A percentile compares a stretch with the other conserved stretches of the same genome.
Evolutionary conservation across 1,284 basidiomycete species (phyloP).

Genomic region (Mycena sp.): DNA sequence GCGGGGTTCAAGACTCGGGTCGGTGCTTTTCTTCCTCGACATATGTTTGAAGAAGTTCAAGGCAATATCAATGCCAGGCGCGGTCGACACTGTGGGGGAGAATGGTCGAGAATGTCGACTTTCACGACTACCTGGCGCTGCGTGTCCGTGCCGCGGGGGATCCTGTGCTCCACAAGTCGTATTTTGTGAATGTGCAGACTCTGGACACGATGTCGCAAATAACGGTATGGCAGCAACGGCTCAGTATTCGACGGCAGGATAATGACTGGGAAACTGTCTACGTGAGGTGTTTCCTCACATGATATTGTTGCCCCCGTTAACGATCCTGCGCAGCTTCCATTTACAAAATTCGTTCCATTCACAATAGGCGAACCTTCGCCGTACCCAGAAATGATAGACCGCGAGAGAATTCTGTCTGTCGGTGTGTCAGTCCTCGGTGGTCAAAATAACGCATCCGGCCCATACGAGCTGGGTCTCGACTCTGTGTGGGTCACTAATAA

Average conservation of each 20-base stretch:
- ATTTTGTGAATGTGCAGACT: slow-evolving; percentile 92
- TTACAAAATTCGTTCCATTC: slow-evolving; percentile 84
- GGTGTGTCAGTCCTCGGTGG: slow-evolving; percentile 88
- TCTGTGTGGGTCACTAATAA: slow-evolving; percentile 71
- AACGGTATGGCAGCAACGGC: slow-evolving; percentile 85
- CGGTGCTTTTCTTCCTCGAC: slow-evolving; percentile 33
- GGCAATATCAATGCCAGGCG: slow-evolving; percentile 46
- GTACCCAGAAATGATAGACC: slow-evolving; percentile 77
- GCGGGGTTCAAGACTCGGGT: slow-evolving; percentile 88
- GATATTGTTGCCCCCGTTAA: too few relatives aligned
- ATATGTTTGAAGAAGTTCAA: neutral
- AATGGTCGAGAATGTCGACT: slow-evolving; percentile 81
- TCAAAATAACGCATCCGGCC: slow-evolving; percentile 73
- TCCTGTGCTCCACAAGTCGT: slow-evolving; percentile 75
- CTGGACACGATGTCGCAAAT: slow-evolving; percentile 81
- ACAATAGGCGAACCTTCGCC: slow-evolving; percentile 82
- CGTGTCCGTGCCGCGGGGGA: slow-evolving; percentile 79
- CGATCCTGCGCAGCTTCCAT: slow-evolving; percentile 79
- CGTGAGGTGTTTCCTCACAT: too few relatives aligned
- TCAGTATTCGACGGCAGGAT: slow-evolving; percentile 78
- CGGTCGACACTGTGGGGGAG: slow-evolving; percentile 85
- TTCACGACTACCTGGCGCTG: slow-evolving; percentile 81
- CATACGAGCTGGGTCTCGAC: slow-evolving; percentile 82
- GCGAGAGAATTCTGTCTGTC: slow-evolving; percentile 79
- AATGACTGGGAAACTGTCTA: slow-evolving; percentile 88